Base-by-base conservation (phyloP, 768 basidiomycete species). In the Lactarius hengduanensis region DNA sequence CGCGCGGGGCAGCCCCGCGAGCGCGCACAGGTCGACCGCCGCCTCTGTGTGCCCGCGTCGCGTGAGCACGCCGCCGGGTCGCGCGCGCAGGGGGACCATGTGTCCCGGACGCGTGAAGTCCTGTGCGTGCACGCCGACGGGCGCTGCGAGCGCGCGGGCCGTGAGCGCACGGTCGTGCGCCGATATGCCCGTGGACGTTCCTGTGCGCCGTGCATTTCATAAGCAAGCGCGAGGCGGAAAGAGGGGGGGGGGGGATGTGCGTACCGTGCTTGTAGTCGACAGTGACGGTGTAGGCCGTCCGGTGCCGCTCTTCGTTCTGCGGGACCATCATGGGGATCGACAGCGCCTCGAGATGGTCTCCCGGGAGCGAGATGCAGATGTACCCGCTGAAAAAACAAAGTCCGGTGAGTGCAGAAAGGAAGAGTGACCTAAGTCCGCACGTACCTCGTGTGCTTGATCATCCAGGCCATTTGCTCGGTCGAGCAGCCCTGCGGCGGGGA, bases 401-500 rank as follows among this genome's bases (percentile, higher is more conserved):
- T 59, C 59, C 65, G 72, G 66, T 62, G 40, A 41, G 62, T 16
- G 40, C 32, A 32, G 1, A 32, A 32, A 32, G 32, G 32, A 32
- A 32, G 32, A 32, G 32, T 32, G 32, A 32, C 32, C 45, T n/a
- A 36, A 28, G 18, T 45, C 76, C 85, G 66, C 60, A 96, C 85
- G 65, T 59, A 96, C 96, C 94, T 97, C 0, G 94, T 93, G 75
- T 96, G 89, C 74, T 91, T 90, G 75, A 99, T 95, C 85, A 99
- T 91, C 94, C 94, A 99, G 0, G 97, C 96, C 97, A 99, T 98
- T 74, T 95, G 92, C 77, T 98, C 92, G 1, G 94, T 92, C 45
- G 95, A 94, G 70, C 92, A 88, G 60, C 87, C 87, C 84, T 30
- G 82, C 82, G 2, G 87, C 97, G 16, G 96, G 87, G 73, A 94